Evolutionary conservation across 495 filamentous ascomycete genomes (phyloP).

Genomic region (Xeromyces bisporus): DNA sequence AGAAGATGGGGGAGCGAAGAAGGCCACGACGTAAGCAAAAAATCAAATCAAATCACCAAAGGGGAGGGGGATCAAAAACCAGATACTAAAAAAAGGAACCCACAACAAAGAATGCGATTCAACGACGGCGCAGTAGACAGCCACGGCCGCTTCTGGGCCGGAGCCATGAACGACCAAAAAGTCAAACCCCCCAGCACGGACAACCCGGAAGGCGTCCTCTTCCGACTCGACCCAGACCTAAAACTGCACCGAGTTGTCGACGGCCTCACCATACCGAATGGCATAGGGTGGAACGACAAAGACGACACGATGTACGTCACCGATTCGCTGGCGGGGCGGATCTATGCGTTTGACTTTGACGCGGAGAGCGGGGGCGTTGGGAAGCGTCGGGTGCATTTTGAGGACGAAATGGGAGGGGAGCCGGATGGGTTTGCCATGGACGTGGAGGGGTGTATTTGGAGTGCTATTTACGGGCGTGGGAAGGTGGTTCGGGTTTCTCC

Average conservation of each 20-base stretch:
- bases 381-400: constrained; percentile 41
- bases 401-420: constrained; percentile 31
- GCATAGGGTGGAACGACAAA: constrained; percentile 55
- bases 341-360: constrained; percentile 64
- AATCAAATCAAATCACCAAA: no score
- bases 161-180: constrained; percentile 67
- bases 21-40: no score
- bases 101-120: constrained; percentile 34
- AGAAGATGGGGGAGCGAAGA: constrained; percentile 24
- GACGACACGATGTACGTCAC: constrained; percentile 70
- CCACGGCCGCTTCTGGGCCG: constrained; percentile 71
- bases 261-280: constrained; percentile 69
- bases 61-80: no score
- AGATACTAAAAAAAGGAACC: constrained; percentile 19
- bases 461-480: constrained; percentile 56
- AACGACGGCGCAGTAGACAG: constrained; percentile 78
- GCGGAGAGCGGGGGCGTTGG: constrained; percentile 40
- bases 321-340: constrained; percentile 53
- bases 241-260: constrained; percentile 41
- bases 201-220: constrained; percentile 35
- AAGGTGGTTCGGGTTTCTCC: constrained; percentile 51
- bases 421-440: constrained; percentile 66
- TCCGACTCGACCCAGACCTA: constrained; percentile 46
- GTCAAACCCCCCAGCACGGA: constrained; percentile 17
- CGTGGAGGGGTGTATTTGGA: constrained; percentile 56